These are phyloP conservation scores for Capronia coronata DNA, from an alignment of 2,329 filamentous ascomycete species.

Conservation along the genomic window DNA sequence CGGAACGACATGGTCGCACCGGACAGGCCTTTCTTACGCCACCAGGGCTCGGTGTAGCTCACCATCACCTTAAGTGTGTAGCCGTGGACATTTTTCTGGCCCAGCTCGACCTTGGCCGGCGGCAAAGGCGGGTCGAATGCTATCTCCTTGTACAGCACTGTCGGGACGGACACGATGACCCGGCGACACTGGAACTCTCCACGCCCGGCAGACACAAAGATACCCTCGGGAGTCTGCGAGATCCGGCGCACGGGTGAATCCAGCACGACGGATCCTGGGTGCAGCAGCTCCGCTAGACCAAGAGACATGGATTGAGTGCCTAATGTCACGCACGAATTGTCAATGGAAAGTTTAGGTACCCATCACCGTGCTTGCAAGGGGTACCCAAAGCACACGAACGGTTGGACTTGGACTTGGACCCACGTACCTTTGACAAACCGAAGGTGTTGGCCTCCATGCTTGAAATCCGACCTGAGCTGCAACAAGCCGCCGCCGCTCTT, in stretches of 20 bases:
- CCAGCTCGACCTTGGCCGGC: conserved; percentile 33
- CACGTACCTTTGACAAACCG: conserved; percentile 28
- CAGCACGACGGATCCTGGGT: not conserved
- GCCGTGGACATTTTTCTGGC: conserved; percentile 36
- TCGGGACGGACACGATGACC: conserved; percentile 47
- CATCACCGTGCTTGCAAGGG: no score
- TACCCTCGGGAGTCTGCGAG: not conserved
- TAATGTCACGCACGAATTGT: no score
- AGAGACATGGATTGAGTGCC: conserved; percentile 1
- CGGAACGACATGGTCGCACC: no score
- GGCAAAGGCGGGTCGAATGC: conserved; percentile 45
- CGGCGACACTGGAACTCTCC: conserved; percentile 29
- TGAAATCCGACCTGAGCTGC: conserved; percentile 48
- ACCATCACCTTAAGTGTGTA: conserved; percentile 49
- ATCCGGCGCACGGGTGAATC: conserved; percentile 1
- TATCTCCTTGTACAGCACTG: conserved; percentile 42
- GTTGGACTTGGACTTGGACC: no score
- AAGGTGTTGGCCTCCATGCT: conserved; percentile 49
- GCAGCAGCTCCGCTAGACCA: not conserved
- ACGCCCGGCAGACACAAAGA: not conserved
- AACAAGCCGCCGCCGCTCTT: conserved; percentile 48
- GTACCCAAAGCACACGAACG: no score
- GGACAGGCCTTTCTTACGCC: not conserved
- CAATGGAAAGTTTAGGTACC: no score
- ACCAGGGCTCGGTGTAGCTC: conserved; percentile 42